Conservation (phyloP, 192 early-diverging fungal genomes). For the Paraglomus brasilianum region DNA sequence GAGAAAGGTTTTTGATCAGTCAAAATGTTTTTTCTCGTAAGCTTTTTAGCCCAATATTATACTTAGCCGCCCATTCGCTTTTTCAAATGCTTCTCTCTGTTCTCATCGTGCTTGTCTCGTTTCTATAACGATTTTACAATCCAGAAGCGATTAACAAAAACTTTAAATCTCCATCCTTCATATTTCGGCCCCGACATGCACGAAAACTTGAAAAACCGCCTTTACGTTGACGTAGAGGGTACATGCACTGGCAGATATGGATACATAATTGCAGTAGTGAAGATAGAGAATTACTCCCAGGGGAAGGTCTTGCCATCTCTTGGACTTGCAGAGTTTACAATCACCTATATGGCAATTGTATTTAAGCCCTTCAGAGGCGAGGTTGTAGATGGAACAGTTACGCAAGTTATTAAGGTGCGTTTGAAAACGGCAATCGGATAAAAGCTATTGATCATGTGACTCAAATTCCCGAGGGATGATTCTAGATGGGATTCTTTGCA, state of each 20-base stretch:
- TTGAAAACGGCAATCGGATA: not conserved
- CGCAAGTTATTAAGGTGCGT: slow-evolving; percentile 82
- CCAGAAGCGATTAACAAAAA: slow-evolving; percentile 87
- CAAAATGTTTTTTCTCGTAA: not conserved
- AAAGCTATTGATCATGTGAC: not conserved
- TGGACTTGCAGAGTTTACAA: slow-evolving; percentile 89
- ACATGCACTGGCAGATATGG: slow-evolving; percentile 91
- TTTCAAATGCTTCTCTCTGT: too few relatives aligned
- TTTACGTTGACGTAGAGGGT: slow-evolving; percentile 96
- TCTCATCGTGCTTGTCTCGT: too few relatives aligned
- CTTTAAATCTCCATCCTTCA: slow-evolving; percentile 90
- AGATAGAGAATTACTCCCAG: slow-evolving; percentile 72
- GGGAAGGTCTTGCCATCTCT: slow-evolving; percentile 80
- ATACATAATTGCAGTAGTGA: slow-evolving; percentile 88
- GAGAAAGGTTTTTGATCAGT: too few relatives aligned
- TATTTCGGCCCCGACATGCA: slow-evolving; percentile 85
- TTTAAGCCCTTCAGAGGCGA: slow-evolving; percentile 97
- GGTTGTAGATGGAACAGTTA: slow-evolving; percentile 90
- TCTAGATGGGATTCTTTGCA: slow-evolving; percentile 89
- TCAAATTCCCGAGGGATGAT: not conserved
- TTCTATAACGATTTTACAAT: not conserved
- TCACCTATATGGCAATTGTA: slow-evolving; percentile 90
- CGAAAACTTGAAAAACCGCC: slow-evolving; percentile 69
- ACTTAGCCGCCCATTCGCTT: too few relatives aligned
- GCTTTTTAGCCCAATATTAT: not conserved